Conservation (phyloP, 1,139 yeast genomes). For the Yamadazyma jaroonii region DNA sequence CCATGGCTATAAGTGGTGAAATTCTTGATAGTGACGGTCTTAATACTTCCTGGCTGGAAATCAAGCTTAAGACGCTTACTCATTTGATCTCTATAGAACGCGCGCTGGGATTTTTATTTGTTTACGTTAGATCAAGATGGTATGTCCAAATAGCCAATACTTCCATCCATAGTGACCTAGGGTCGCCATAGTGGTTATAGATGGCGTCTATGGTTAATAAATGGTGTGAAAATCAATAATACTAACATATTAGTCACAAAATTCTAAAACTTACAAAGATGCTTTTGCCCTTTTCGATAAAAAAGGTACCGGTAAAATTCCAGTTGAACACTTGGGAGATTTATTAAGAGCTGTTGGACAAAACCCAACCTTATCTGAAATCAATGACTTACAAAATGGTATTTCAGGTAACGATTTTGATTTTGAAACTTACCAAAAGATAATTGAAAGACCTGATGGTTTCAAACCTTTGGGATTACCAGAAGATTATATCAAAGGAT, state of each 20-base stretch:
- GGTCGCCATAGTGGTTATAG: background rate
- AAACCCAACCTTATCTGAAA: constrained; percentile 93
- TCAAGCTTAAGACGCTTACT: constrained; percentile 4
- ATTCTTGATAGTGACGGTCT: constrained; percentile 64
- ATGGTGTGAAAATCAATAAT: background rate
- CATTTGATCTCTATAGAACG: background rate
- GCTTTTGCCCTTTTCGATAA: constrained; percentile 97
- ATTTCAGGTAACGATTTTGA: constrained; percentile 52
- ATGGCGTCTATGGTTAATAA: too few relatives aligned
- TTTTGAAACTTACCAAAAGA: constrained; percentile 73
- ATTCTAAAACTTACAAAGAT: constrained; percentile 82
- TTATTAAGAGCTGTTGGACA: constrained; percentile 95
- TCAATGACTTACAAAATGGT: constrained; percentile 64
- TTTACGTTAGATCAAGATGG: constrained; percentile 6
- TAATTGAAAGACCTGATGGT: constrained; percentile 85
- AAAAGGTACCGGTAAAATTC: constrained; percentile 91
- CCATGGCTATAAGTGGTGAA: constrained; percentile 82
- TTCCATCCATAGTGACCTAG: too few relatives aligned
- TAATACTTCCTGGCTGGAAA: constrained; percentile 61
- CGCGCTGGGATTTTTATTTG: constrained; percentile 1
- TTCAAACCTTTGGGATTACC: constrained; percentile 90
- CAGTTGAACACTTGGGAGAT: constrained; percentile 88
- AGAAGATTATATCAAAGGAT: constrained; percentile 95
- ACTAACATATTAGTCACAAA: constrained; percentile 29
- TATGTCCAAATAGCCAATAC: too few relatives aligned